Evolutionary conservation across 768 basidiomycete genomes (phyloP), one percentile per base, ranked within the genome.

Genomic region (Butyriboletus loyo): DNA sequence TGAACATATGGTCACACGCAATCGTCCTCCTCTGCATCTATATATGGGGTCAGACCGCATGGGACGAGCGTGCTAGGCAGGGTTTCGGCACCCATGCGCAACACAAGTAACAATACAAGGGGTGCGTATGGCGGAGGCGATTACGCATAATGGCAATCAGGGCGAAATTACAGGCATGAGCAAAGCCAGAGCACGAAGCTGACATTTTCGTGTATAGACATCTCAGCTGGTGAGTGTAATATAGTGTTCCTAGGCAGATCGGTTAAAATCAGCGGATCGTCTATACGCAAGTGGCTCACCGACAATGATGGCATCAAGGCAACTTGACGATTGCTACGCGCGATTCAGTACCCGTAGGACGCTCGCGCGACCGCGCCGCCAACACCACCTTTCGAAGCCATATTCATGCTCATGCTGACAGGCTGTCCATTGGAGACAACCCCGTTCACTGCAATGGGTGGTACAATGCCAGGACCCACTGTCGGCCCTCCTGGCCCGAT

Each of bases 341-440:
- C 11, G 36, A 21, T 34, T 67, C 60, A 76, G 48, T 76, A 76
- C 21, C 75, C 75, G 44, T 77, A 76, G 30, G 73, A 75, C 37
- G 66, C 73, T 55, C 57, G 73, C 50, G 65, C 52, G 55, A 53
- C 61, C 50, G 57, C 68, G 49, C 64, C 61, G 53, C 56, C 57
- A n/a, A 70, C 64, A 19, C 67, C 71, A 39, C 63, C 68, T 58
- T 77, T 76, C 40, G 65, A 59, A 19, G 72, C 67, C 54, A 77
- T 64, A 48, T 64, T 75, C 49, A 77, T 72, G 57, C 68, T 75
- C 54, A 77, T 76, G 59, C 73, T 74, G 38, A 77, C 69, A 13
- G 76, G 73, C 31, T 73, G 72, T 19, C 70, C 70, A 9, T 62
- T 69, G 19, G 62, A 45, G 7, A 58, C 53, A 10, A 69, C 61